Evolutionary conservation across 192 early-diverging fungal species (phyloP), one percentile per base, ranked within the genome.

Genomic region (Coemansia sp.): DNA sequence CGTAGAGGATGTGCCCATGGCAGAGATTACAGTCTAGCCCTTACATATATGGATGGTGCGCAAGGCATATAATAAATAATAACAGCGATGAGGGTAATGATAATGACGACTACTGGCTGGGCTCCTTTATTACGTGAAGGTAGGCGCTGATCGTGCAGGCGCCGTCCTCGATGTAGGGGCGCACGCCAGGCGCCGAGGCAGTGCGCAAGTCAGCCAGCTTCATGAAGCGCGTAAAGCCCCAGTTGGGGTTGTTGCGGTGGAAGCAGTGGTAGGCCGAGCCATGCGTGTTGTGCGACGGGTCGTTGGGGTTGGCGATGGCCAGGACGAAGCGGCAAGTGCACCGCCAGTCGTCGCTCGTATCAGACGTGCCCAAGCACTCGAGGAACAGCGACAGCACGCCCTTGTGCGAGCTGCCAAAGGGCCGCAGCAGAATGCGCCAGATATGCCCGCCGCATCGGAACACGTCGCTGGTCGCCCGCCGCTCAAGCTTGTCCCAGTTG

Each of bases 191-290:
- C 10, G 84, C 84, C 30, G 62, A 74, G 1, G 78, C 65, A 0
- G 67, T 71, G 2, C 75, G 70, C 38, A 97, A 63, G 49, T 84
- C 75, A 24, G 85, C 80, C 20, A 90, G 69, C 45, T 90, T 86
- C 65, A 89, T 75, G 70, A 96, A 90, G 35, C 87, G 86, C 40
- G 91, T 96, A 71, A 99, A 99, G 6, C 98, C 97, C 98, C 98
- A 99, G 78, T 99, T 96, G 8, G 88, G 83, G 65, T 96, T 93
- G 13, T 88, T 86, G 35, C 88, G 83, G 60, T 83, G 90, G 80
- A 94, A 99, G 67, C 98, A 86, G 76, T 99, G 98, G 58, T 91
- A 85, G 1, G 95, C 92, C 67, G 72, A 83, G 72, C 73, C 86
- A 71, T 86, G 68, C 66, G 89, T 86, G 69, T 87, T 88, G 38